Conservation (phyloP, 2,329 filamentous ascomycete genomes). For the Pestalotiopsis sp. region DNA sequence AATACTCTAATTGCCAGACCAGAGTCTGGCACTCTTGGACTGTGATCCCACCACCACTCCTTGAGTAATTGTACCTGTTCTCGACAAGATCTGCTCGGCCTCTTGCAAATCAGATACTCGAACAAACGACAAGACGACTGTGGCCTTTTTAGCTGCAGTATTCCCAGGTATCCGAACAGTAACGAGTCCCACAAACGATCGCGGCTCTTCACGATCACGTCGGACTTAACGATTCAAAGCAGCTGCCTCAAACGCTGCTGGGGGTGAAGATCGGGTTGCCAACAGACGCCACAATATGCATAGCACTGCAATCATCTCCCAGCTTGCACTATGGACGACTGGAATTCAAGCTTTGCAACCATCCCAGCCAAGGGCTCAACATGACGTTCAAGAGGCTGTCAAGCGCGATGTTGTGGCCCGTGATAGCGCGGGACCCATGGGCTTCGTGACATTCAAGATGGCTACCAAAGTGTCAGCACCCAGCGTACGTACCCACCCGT, state of each 20-base stretch:
- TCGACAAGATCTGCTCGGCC: not conserved
- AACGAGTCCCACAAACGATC: not conserved
- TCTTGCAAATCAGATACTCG: not conserved
- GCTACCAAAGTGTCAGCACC: conserved; percentile 33
- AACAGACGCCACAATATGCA: conserved; percentile 25
- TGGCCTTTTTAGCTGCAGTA: not conserved
- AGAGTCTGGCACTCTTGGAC: conserved; percentile 30
- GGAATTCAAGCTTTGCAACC: conserved; percentile 49
- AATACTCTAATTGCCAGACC: conserved; percentile 28
- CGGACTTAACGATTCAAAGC: not conserved
- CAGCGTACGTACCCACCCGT: conserved; percentile 28
- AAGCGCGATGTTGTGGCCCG: conserved; percentile 9
- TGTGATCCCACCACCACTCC: conserved; percentile 12
- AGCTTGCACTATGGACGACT: conserved; percentile 48
- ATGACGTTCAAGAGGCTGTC: conserved; percentile 13
- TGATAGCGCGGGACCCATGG: conserved; percentile 14
- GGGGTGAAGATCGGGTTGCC: conserved; percentile 15
- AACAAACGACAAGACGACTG: not conserved
- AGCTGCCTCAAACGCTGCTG: not conserved
- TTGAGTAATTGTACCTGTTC: not conserved
- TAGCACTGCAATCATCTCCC: conserved; percentile 35
- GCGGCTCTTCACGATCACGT: not conserved
- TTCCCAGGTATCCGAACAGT: not conserved
- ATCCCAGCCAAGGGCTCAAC: conserved; percentile 33
- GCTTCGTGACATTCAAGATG: conserved; percentile 41